Base-by-base conservation (phyloP, 495 filamentous ascomycete species). In the Cenococcum geophilum region DNA sequence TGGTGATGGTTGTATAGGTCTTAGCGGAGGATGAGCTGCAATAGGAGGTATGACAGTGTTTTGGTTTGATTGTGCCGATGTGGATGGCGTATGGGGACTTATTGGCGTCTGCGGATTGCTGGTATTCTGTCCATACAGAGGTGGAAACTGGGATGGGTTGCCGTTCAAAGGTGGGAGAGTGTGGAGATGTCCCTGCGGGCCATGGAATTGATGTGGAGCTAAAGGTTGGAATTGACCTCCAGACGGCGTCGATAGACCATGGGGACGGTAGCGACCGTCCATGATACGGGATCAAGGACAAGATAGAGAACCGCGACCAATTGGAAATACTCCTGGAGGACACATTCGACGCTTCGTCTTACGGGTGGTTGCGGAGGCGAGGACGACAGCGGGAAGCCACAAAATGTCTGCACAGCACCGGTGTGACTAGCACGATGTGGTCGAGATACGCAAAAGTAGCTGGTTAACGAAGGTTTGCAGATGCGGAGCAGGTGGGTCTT, bases 191-290 rank as follows among this genome's bases (percentile, higher is more conserved):
- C 20, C 18, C 27, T 64, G 61, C 11, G 65, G 27, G 32, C 23
- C 61, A 50, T 64, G 60, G 65, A 64, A 68, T 10, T 60, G 52
- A 35, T 58, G 59, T 52, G 43, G 61, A 40, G 45, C 58, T 59
- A 64, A 36, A 55, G 65, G 43, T 34, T 64, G 65, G 42, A 61
- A 64, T 47, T 68, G 65, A 25, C 37, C 48, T 23, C 65, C 65
- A 21, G 21, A 23, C 21, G 61, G 65, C 37, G 23, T 61, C n/a
- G 61, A 55, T 18, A 62, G 55, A 22, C 62, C 62, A 49, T 42
- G 23, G 27, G 64, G 66, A 59, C 66, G 66, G 59, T 55, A 68
- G 50, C 59, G 66, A 62, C 65, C 66, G 66, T 68, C 62, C 66
- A 68, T 68, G 66, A 64, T 68, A 64, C 52, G 36, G 12, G 47